These are phyloP conservation scores for Favolaschia claudopus DNA, from an alignment of 768 basidiomycete species.

Conservation along the genomic window DNA sequence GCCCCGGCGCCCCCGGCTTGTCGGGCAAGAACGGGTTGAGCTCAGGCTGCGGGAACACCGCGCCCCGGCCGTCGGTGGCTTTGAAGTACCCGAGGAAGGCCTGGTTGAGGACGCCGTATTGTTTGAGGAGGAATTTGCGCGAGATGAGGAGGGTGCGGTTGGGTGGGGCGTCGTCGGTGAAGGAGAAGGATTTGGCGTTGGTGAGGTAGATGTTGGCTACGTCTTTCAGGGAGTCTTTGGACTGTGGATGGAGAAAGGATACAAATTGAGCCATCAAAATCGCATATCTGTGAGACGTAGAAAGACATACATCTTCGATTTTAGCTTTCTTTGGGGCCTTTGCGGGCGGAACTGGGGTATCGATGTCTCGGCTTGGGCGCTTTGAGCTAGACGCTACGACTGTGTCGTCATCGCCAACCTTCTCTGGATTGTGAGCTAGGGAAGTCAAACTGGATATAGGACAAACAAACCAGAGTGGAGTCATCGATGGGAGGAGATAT, in stretches of 20 bases:
- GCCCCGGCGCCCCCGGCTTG: constrained; percentile 33
- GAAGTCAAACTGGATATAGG: no score
- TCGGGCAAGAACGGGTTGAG: constrained; percentile 38
- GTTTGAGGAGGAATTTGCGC: not conserved
- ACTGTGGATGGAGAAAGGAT: not conserved
- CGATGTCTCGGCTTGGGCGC: not conserved
- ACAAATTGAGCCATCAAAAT: no score
- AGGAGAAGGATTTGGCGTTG: not conserved
- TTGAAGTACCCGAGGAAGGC: not conserved
- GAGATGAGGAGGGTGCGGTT: not conserved
- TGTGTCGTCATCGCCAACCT: no score
- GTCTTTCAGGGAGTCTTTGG: not conserved
- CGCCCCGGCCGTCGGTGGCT: not conserved
- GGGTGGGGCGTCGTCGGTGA: not conserved
- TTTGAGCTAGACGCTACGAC: no score
- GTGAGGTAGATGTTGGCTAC: not conserved
- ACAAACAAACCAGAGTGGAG: not conserved
- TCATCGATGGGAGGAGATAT: not conserved
- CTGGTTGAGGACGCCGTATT: not conserved
- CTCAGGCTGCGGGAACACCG: constrained; percentile 31
- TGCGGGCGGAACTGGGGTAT: not conserved
- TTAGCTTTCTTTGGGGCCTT: constrained; percentile 1
- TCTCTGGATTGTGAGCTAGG: no score
- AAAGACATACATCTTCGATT: not conserved
- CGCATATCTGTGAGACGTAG: not conserved